Percentiles rank a stretch among this genome's conserved stretches.
Conservation (phyloP, 179 eudicot species). For the Spergularia azorica region DNA sequence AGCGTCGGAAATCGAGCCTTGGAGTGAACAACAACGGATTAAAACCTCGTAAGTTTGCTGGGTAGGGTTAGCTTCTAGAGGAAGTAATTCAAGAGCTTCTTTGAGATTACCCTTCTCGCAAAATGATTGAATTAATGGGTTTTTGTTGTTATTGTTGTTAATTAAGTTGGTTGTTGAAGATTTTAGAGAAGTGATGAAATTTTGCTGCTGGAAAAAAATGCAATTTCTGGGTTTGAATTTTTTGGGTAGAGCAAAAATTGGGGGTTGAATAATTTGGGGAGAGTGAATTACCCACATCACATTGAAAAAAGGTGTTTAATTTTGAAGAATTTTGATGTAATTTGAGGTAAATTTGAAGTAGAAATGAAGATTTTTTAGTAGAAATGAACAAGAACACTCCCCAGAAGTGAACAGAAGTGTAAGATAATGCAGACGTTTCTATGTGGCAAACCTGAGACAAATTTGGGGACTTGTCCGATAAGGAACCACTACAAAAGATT, state of each 20-base stretch:
- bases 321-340: not conserved
- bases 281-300: slow-evolving; percentile 62
- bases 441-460: no score
- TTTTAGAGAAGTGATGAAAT: slow-evolving; percentile 16
- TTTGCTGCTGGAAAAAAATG: slow-evolving; percentile 21
- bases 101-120: slow-evolving; percentile 52
- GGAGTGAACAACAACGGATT: slow-evolving; percentile 48
- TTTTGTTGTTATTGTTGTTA: slow-evolving; percentile 27
- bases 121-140: slow-evolving; percentile 51
- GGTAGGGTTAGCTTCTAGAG: slow-evolving; percentile 49
- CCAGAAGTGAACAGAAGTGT: no score
- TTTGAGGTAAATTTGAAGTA: not conserved
- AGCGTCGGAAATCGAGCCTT: slow-evolving; percentile 48
- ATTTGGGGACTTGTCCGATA: no score
- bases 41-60: slow-evolving; percentile 67
- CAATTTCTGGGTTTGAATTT: slow-evolving; percentile 28
- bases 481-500: no score
- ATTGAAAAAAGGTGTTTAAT: slow-evolving; percentile 16
- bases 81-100: slow-evolving; percentile 52
- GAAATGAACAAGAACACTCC: not conserved
- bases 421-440: no score
- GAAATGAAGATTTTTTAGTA: no score
- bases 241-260: slow-evolving; percentile 18
- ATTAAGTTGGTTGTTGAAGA: slow-evolving; percentile 28
- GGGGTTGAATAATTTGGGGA: slow-evolving; percentile 39